A percentile compares a stretch with the other conserved stretches of the same genome.
These are phyloP conservation scores for Neurospora sp. DNA, from an alignment of 2,329 filamentous ascomycete species.

Conservation along the genomic window DNA sequence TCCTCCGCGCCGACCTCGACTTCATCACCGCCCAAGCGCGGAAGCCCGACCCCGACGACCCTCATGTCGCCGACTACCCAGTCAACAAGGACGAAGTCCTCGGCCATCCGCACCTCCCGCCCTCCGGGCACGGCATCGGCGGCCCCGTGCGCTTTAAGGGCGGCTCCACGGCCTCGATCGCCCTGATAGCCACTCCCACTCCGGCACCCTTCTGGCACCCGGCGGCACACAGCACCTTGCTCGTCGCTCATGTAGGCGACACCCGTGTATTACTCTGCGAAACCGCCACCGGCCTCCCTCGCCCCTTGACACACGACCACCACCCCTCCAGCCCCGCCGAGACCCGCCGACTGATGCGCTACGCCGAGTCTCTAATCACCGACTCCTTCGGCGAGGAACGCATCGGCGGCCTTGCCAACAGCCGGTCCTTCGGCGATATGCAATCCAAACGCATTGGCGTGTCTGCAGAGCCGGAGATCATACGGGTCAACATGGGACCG, in stretches of 20 bases:
- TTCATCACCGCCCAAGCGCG: slow-evolving; percentile 83
- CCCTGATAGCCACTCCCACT: slow-evolving; percentile 84
- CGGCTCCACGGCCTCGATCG: slow-evolving; percentile 84
- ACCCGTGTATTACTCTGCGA: slow-evolving; percentile 85
- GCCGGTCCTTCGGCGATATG: slow-evolving; percentile 88
- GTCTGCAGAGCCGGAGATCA: slow-evolving; percentile 84
- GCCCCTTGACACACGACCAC: slow-evolving; percentile 81
- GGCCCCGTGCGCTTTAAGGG: slow-evolving; percentile 76
- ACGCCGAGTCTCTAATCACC: slow-evolving; percentile 72
- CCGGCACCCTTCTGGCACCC: slow-evolving; percentile 95
- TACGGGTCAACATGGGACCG: slow-evolving; percentile 65
- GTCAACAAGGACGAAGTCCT: slow-evolving; percentile 80
- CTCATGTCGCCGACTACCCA: slow-evolving; percentile 60
- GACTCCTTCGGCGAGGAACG: slow-evolving; percentile 97
- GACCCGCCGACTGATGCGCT: slow-evolving; percentile 72
- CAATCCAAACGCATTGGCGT: slow-evolving; percentile 86
- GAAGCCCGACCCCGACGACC: slow-evolving; percentile 66
- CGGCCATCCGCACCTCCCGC: slow-evolving; percentile 45
- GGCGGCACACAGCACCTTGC: slow-evolving; percentile 67
- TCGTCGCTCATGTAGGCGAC: slow-evolving; percentile 88
- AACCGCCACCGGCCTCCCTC: slow-evolving; percentile 68
- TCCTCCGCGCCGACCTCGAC: slow-evolving; percentile 86
- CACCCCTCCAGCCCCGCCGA: slow-evolving; percentile 84
- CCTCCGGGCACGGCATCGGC: slow-evolving; percentile 55
- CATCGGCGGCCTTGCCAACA: slow-evolving; percentile 87